These are phyloP conservation scores for Phialocephala sp. DNA, from an alignment of 2,329 filamentous ascomycete genomes.

Conservation along the genomic window DNA sequence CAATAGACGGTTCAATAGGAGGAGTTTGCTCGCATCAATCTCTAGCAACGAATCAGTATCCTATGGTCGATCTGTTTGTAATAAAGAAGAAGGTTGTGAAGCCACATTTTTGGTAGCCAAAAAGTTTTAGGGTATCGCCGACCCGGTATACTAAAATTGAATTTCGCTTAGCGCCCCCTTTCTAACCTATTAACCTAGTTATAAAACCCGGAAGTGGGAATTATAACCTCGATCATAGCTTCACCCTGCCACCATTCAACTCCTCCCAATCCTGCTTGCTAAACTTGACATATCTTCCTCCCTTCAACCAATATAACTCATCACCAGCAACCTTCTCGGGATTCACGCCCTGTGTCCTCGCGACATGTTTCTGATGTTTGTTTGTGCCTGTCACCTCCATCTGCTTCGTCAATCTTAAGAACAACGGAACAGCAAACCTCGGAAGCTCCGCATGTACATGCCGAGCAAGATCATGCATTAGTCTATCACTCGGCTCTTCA, in stretches of 20 bases:
- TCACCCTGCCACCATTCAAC: constrained; percentile 71
- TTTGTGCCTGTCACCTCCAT: constrained; percentile 80
- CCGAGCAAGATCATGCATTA: constrained; percentile 63
- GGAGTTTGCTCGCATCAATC: background rate
- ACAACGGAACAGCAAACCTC: constrained; percentile 77
- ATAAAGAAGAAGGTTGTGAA: background rate
- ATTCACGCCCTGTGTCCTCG: constrained; percentile 77
- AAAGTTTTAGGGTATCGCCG: background rate
- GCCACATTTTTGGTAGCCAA: no score
- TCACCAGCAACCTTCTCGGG: constrained; percentile 58
- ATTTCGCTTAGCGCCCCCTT: no score
- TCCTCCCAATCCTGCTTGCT: constrained; percentile 69
- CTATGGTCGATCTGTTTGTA: background rate
- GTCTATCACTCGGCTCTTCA: constrained; percentile 50
- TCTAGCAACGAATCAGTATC: background rate
- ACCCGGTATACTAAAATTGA: background rate
- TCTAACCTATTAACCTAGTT: no score
- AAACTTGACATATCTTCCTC: constrained; percentile 72
- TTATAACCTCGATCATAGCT: constrained; percentile 27
- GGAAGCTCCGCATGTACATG: constrained; percentile 67
- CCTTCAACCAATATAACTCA: constrained; percentile 62
- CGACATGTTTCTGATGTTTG: constrained; percentile 82
- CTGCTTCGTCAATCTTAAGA: constrained; percentile 68
- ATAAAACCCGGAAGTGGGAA: no score
- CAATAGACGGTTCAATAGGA: background rate